These are phyloP conservation scores for Schwanniomyces vanrijiae DNA, from an alignment of 805 yeast species.

Conservation along the genomic window DNA sequence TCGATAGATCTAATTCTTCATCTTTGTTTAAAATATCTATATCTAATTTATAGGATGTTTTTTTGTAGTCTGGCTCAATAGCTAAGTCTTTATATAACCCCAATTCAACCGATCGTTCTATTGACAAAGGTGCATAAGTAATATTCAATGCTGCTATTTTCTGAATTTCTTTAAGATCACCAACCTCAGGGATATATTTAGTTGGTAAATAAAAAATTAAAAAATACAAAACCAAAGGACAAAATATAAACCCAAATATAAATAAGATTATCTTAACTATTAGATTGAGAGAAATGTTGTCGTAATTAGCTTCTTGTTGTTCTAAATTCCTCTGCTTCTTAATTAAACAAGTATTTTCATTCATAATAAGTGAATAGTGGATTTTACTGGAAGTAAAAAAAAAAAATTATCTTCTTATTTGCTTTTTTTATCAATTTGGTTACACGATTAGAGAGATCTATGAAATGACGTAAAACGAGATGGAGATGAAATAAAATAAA, in stretches of 20 bases:
- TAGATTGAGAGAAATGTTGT: constrained; percentile 10
- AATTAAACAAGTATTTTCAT: constrained; percentile 15
- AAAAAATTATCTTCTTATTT: neutral
- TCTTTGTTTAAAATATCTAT: constrained; percentile 6
- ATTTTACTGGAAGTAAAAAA: neutral
- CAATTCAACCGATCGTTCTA: constrained; percentile 12
- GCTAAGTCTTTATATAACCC: constrained; percentile 9
- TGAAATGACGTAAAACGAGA: neutral
- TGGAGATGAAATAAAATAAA: neutral
- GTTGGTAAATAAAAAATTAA: constrained; percentile 34
- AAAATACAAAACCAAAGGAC: constrained; percentile 21
- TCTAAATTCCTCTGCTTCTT: neutral
- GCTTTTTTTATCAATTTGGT: neutral
- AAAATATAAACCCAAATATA: constrained; percentile 11
- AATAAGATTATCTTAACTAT: constrained; percentile 14
- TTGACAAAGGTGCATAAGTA: constrained; percentile 24
- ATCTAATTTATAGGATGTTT: neutral
- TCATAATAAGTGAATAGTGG: constrained; percentile 6
- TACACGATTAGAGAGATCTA: neutral
- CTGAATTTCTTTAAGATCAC: constrained; percentile 22
- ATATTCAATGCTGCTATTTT: constrained; percentile 24
- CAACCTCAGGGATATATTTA: constrained; percentile 33
- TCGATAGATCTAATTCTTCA: constrained; percentile 4
- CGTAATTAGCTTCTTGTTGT: constrained; percentile 8
- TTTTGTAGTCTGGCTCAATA: neutral